Percentiles rank a stretch among this genome's conserved stretches.
These are phyloP conservation scores for Phialocephala subalpina DNA, from an alignment of 2,329 filamentous ascomycete species.

Conservation along the genomic window DNA sequence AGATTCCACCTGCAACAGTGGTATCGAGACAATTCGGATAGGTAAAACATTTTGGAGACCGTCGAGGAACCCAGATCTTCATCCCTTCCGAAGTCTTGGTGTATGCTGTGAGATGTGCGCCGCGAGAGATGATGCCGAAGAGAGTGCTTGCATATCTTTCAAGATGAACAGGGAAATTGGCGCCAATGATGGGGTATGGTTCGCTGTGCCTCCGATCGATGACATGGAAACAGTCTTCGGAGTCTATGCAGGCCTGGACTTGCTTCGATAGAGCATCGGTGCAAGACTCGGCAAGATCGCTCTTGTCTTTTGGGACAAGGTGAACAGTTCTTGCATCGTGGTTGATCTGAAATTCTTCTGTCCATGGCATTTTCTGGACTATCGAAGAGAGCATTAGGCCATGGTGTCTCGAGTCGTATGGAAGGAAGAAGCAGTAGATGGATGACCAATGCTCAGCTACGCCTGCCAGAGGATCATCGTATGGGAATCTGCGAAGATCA, in stretches of 20 bases:
- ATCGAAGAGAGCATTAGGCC: slow-evolving; percentile 58
- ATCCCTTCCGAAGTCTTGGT: slow-evolving; percentile 54
- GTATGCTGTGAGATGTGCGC: slow-evolving; percentile 73
- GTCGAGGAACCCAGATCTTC: slow-evolving; percentile 76
- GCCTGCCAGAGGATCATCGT: slow-evolving; percentile 21
- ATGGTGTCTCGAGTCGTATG: slow-evolving; percentile 54
- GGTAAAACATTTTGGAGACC: slow-evolving; percentile 72
- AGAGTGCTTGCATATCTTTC: slow-evolving; percentile 47
- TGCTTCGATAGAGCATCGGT: slow-evolving; percentile 50
- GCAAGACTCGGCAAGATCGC: slow-evolving; percentile 43
- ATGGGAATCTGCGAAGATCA: slow-evolving; percentile 25
- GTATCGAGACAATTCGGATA: slow-evolving; percentile 82
- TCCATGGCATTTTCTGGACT: slow-evolving; percentile 57
- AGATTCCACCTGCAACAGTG: slow-evolving; percentile 80
- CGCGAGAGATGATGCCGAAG: slow-evolving; percentile 73
- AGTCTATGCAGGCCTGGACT: slow-evolving; percentile 48
- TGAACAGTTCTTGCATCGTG: slow-evolving; percentile 45
- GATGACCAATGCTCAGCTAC: slow-evolving; percentile 25
- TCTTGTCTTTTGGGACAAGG: slow-evolving; percentile 41
- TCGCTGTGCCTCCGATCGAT: slow-evolving; percentile 53
- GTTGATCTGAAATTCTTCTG: slow-evolving; percentile 48
- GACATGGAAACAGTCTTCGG: slow-evolving; percentile 44
- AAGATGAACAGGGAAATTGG: slow-evolving; percentile 28
- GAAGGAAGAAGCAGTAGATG: slow-evolving; percentile 55
- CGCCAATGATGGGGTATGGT: slow-evolving; percentile 46